Evolutionary conservation across 2,329 filamentous ascomycete genomes (phyloP).

Genomic region (Sporothrix brunneoviolacea): DNA sequence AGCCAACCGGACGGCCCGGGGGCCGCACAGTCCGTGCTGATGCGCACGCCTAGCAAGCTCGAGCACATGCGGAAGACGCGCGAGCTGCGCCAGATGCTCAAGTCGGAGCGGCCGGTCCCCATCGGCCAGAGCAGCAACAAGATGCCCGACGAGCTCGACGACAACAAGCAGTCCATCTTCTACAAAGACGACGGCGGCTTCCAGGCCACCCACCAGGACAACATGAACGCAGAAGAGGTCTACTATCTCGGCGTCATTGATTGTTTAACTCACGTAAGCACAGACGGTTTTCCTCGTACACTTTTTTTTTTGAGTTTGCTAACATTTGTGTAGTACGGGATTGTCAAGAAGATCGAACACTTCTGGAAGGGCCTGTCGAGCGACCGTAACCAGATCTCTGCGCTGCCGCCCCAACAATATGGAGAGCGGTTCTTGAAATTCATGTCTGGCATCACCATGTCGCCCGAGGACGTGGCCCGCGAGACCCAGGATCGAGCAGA

Average conservation of each 20-base stretch:
- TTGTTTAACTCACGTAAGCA: constrained; percentile 90
- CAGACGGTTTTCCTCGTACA: not conserved
- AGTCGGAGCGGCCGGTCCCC: constrained; percentile 86
- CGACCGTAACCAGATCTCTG: constrained; percentile 82
- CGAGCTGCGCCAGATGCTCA: constrained; percentile 86
- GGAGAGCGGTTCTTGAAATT: constrained; percentile 92
- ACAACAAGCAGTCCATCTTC: constrained; percentile 73
- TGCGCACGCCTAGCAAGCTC: constrained; percentile 86
- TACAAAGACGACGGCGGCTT: constrained; percentile 93
- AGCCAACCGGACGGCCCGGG: constrained; percentile 26
- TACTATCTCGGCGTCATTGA: constrained; percentile 99
- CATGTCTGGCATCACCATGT: constrained; percentile 85
- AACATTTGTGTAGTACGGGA: constrained; percentile 63
- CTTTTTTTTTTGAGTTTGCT: not conserved
- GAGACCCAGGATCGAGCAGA: constrained; percentile 53
- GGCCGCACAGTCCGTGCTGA: constrained; percentile 58
- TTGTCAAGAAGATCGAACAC: constrained; percentile 90
- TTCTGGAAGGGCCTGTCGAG: constrained; percentile 91
- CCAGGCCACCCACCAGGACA: constrained; percentile 85
- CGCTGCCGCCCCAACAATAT: constrained; percentile 82
- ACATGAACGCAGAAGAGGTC: constrained; percentile 77
- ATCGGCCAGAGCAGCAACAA: constrained; percentile 75
- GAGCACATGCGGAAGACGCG: constrained; percentile 87
- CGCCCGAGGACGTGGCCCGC: constrained; percentile 65
- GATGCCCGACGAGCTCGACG: constrained; percentile 85